A percentile compares a stretch with the other conserved stretches of the same genome.
Conservation (phyloP, 805 yeast species). For the Sugiyamaella valdiviana region DNA sequence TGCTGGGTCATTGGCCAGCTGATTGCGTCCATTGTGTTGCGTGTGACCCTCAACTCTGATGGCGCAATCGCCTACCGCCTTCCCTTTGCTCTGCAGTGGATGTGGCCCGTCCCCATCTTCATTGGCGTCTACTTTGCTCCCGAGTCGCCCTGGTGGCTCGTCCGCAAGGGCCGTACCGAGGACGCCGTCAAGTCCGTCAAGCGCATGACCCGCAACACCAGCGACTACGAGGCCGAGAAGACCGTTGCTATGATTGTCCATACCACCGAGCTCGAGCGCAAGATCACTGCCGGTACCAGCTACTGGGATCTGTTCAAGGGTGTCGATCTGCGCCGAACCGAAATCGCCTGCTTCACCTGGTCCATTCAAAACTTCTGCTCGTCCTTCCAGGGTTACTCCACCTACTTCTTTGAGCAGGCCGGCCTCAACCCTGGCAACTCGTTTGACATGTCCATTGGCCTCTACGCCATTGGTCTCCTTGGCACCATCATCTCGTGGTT, state of each 20-base stretch:
- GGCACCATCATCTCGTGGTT: conserved; percentile 34
- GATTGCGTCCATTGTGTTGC: conserved; percentile 45
- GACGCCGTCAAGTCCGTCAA: conserved; percentile 40
- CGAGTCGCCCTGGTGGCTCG: conserved; percentile 54
- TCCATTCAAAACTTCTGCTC: conserved; percentile 34
- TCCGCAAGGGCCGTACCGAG: conserved; percentile 35
- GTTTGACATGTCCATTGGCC: conserved; percentile 42
- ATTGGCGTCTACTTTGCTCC: conserved; percentile 38
- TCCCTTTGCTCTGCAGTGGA: conserved; percentile 57
- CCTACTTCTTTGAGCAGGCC: conserved; percentile 21
- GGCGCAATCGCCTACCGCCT: conserved; percentile 39
- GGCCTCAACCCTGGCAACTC: conserved; percentile 24
- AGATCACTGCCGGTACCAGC: conserved; percentile 18
- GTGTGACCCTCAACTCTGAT: conserved; percentile 32
- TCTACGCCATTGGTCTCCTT: conserved; percentile 40
- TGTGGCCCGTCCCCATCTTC: conserved; percentile 48
- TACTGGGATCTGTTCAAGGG: conserved; percentile 43
- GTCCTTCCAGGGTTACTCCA: conserved; percentile 10
- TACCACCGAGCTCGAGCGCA: conserved; percentile 35
- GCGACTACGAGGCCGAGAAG: conserved; percentile 38
- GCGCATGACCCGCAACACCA: conserved; percentile 34
- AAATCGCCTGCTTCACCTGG: conserved; percentile 42
- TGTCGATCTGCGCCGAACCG: conserved; percentile 43
- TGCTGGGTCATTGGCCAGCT: conserved; percentile 56
- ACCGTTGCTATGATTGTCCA: conserved; percentile 41